Base-by-base conservation (phyloP, 495 filamentous ascomycete species). In the Daldinia childiae region DNA sequence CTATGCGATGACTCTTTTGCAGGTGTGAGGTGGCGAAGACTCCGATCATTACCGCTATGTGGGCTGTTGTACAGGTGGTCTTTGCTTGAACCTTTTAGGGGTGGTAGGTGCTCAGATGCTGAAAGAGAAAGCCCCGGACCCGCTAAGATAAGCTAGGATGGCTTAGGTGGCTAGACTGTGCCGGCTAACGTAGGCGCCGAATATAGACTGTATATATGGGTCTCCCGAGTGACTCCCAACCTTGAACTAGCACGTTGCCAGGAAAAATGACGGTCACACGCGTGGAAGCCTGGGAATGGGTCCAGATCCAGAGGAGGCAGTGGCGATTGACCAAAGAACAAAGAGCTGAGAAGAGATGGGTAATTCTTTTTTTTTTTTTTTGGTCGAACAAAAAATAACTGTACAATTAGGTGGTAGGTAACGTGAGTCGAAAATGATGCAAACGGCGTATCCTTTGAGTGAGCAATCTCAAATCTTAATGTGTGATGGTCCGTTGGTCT, bases 1-100 rank as follows among this genome's bases (percentile, higher is more conserved):
- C 75, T 64, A 68, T 68, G 74, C 67, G 81, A 83, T 84, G 82
- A 84, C 82, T 84, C 82, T 81, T 84, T 72, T 72, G 67, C 57
- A 71, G 71, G 67, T 69, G 58, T 73, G 70, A 73, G 75, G 76
- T 77, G 77, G 75, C 77, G 69, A 78, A 72, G 74, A 74, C 68
- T 79, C 81, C 78, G 78, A 78, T 73, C 72, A 72, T 80, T 81
- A 80, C 78, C 78, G 80, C 76, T 74, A 69, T 67, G 72, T 75
- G 78, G 76, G 79, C 82, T 81, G 81, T 83, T 81, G 79, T 78
- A 78, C 82, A 82, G 79, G 77, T 81, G 80, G 75, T 78, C 62
- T 55, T 63, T 71, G 70, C 66, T 69, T 57, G 64, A 51, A 17
- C 59, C 43, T 58, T 60, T 59, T 27, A 51, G 74, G 55, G 60